Percentiles rank a stretch among this genome's conserved stretches.
phyloP scores from a whole-genome alignment of 768 basidiomycete genomes.

The Pseudohyphozyma bogoriensis region DNA sequence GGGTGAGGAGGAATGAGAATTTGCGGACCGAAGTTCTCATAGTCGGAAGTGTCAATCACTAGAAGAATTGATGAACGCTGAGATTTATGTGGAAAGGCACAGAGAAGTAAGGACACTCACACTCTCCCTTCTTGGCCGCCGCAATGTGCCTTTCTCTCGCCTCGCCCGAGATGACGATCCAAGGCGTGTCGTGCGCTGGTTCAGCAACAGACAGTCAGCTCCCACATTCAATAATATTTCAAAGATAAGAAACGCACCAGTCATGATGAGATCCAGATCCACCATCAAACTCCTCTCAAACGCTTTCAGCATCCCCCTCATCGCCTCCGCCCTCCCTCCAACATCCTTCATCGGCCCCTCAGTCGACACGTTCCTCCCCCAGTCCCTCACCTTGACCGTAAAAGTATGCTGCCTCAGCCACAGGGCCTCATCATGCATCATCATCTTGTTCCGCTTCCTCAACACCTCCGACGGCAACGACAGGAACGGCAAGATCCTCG shows the following conservation, averaged over 20 bases:
- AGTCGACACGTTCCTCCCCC: conserved; percentile 1
- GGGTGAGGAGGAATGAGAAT: not conserved
- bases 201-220: conserved; percentile 2
- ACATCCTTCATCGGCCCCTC: conserved; percentile 14
- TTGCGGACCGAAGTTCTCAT: not conserved
- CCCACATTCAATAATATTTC: not conserved
- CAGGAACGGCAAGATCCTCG: conserved; percentile 44
- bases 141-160: conserved; percentile 4
- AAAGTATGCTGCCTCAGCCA: conserved; percentile 22
- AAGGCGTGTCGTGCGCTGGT: conserved; percentile 29
- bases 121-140: conserved; percentile 10
- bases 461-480: conserved; percentile 35
- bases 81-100: too few relatives aligned
- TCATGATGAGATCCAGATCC: conserved; percentile 28
- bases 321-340: conserved; percentile 15
- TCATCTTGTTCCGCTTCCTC: conserved; percentile 11
- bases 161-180: conserved; percentile 18
- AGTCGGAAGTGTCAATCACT: not conserved
- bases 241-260: not conserved
- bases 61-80: not conserved
- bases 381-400: conserved; percentile 23
- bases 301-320: conserved; percentile 17
- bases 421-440: conserved; percentile 19
- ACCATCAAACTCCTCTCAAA: conserved; percentile 26
- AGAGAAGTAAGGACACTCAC: not conserved